Percentiles rank a stretch among this genome's conserved stretches.
These are phyloP conservation scores for Lipomyces mesembrius DNA, from an alignment of 805 yeast species.

Conservation along the genomic window DNA sequence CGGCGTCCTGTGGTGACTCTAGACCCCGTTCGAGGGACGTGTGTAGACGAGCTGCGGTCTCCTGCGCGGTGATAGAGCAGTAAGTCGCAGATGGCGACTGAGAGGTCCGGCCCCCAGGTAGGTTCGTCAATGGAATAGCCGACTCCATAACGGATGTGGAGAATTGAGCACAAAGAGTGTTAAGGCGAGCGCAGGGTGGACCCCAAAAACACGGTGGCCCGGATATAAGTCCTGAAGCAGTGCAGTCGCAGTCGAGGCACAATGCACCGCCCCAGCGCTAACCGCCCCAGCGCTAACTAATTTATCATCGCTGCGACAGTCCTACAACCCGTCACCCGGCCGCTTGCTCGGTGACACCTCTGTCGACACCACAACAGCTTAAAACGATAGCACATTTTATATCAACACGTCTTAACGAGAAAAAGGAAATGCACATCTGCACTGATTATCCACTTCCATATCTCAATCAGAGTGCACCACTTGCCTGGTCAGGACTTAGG, in stretches of 20 bases:
- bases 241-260: not conserved
- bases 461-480: too few relatives aligned
- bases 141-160: constrained; percentile 7
- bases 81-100: constrained; percentile 65
- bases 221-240: not conserved
- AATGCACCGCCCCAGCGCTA: not conserved
- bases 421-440: too few relatives aligned
- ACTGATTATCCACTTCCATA: too few relatives aligned
- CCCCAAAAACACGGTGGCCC: not conserved
- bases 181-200: not conserved
- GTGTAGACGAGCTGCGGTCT: constrained; percentile 63
- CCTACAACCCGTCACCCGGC: too few relatives aligned
- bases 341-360: too few relatives aligned
- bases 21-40: constrained; percentile 69
- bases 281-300: not conserved
- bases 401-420: too few relatives aligned
- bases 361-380: too few relatives aligned
- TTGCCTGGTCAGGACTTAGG: too few relatives aligned
- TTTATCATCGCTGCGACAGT: too few relatives aligned
- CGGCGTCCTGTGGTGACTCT: constrained; percentile 68
- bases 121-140: constrained; percentile 10
- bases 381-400: too few relatives aligned
- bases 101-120: constrained; percentile 5
- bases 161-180: constrained; percentile 4
- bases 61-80: constrained; percentile 65